Evolutionary conservation across 805 yeast genomes (phyloP), one percentile per base, ranked within the genome.

Genomic region (Ogataea nonfermentans): DNA sequence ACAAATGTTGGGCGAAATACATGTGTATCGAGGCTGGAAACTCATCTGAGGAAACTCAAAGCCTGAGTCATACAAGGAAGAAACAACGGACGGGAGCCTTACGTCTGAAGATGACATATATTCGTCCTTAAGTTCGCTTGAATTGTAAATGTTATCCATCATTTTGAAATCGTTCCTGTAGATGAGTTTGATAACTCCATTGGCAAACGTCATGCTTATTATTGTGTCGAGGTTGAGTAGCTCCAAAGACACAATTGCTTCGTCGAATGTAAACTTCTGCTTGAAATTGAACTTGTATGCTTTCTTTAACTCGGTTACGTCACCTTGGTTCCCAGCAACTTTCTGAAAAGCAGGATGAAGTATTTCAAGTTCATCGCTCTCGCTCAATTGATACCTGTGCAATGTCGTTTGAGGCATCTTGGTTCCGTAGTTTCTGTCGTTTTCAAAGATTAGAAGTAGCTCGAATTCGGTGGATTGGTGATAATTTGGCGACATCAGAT

Each of bases 11-110:
- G 84, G 82, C 2, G 84, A 76, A 3, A 78, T 50, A 4, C 70
- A 63, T 9, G 67, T 50, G 12, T 63, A 49, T 12, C 63, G 53
- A 6, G 75, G 70, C 20, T 51, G 52, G 26, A 49, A 48, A 0
- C 47, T 44, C 9, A 67, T 58, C 20, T 49, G 50, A 0, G 78
- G 74, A 29, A 79, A 67, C 33, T 63, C 57, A 52, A 72, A 81
- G 0, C 84, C 86, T 5, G 74, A 67, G 47, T 79, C 84, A 22
- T 70, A 61, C 3, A 79, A 49, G 0, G 76, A 61, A 3, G 67
- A 52, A 4, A 78, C 61, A 0, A 65, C 39, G 1, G 49, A 19
- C 2, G 75, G 70, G 2, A 62, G 32, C 17, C 57, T 26, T 13
- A 32, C 47, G 14, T 41, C 51, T n/a, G n/a, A n/a, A 10, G 36